Base-by-base conservation (phyloP, 75 land plant genomes). In the Azolla pinnata region DNA sequence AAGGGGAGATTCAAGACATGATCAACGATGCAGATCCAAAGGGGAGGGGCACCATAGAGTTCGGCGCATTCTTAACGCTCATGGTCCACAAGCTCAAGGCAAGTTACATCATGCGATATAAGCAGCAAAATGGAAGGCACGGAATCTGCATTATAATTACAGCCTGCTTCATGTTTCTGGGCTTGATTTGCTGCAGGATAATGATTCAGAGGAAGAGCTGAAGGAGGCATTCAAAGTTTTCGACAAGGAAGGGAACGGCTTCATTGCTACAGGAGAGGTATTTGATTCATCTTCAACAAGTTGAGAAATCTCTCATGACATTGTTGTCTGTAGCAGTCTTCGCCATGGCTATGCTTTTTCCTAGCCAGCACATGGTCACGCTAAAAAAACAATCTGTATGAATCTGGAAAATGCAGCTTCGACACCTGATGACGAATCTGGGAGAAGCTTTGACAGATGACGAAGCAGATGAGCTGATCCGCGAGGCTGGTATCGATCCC, bases 201-300 rank as follows among this genome's bases (percentile, higher is more conserved):
- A 46, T 24, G 61, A 59, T 18, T 59, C 61, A 8, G 61, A 59
- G 18, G 61, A 59, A 24, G 61, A 79, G 75, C 81, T 86, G 5
- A 80, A 80, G 61, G 90, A 86, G 42, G 90, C 90, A 21, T 86
- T 86, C 62, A 75, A 76, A 62, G 90, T 84, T 14, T 78, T 86
- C 58, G 90, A 86, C 54, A 86, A 83, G 76, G 90, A 86, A 2
- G 38, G 56, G 31, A 83, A 87, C 58, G 83, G 86, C 10, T 74
- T 16, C 61, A 82, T 86, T 44, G 60, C 78, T 35, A 81, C 77
- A 18, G 30, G 72, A 9, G 83, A 80, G 29, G 61, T 59, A 21
- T 19, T 8, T 8, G 42, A 46, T 46, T 46, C 14, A 46, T 46
- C 49, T 46, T 46, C 21, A n/a, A n/a, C n/a, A n/a, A n/a, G n/a